Conservation (phyloP, 805 yeast species). For the Lipomyces mesembrius region DNA sequence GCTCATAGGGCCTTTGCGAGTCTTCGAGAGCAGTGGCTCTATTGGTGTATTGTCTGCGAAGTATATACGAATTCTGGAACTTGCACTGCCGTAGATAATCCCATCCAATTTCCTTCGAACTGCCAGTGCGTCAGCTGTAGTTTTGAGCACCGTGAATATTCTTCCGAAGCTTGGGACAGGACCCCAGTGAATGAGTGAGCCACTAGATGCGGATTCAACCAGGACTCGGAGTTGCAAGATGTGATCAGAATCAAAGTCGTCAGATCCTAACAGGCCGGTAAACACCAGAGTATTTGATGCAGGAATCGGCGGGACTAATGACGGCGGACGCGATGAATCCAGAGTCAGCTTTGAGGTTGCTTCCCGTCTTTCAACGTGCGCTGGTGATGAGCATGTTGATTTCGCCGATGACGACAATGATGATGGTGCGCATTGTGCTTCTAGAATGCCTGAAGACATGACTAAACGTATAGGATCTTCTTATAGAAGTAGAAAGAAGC, state of each 20-base stretch:
- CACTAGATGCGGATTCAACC: background rate
- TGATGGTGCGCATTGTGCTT: background rate
- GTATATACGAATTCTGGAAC: slow-evolving; percentile 17
- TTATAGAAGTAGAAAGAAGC: background rate
- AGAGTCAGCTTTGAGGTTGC: background rate
- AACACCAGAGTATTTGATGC: slow-evolving; percentile 23
- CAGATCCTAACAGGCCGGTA: slow-evolving; percentile 14
- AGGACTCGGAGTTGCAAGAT: background rate
- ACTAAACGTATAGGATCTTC: background rate
- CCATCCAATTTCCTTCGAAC: slow-evolving; percentile 23
- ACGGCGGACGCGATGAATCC: background rate
- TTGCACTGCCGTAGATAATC: background rate
- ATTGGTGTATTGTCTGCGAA: slow-evolving; percentile 19
- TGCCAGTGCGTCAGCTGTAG: slow-evolving; percentile 22
- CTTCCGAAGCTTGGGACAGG: slow-evolving; percentile 30
- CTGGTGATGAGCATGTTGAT: background rate
- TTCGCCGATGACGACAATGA: background rate
- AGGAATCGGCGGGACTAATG: background rate
- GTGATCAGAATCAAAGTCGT: slow-evolving; percentile 17
- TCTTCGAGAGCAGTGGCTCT: background rate
- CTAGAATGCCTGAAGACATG: background rate
- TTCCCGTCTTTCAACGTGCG: background rate
- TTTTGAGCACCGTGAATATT: slow-evolving; percentile 26
- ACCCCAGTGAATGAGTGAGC: slow-evolving; percentile 31
- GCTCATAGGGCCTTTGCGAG: slow-evolving; percentile 9